Evolutionary conservation across 2,329 filamentous ascomycete species (phyloP).

Genomic region (Tolypocladium nubicola): DNA sequence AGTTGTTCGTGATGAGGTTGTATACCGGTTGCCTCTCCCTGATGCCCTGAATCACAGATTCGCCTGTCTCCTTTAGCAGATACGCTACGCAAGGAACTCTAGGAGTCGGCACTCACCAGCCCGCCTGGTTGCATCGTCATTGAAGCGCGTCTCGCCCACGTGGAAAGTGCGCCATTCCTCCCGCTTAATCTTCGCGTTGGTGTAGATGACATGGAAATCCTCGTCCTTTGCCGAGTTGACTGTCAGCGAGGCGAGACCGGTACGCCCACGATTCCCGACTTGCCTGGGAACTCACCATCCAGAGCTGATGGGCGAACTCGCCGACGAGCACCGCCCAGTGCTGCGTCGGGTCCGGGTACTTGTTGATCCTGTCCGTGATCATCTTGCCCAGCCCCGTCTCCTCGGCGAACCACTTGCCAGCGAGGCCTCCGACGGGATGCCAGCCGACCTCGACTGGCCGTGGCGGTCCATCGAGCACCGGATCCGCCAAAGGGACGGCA

Average conservation of each 20-base stretch:
- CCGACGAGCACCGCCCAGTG: slow-evolving; percentile 50
- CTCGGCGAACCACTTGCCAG: slow-evolving; percentile 49
- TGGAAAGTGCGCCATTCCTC: slow-evolving; percentile 40
- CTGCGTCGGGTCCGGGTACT: slow-evolving; percentile 48
- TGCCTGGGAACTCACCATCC: slow-evolving; percentile 35
- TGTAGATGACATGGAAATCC: slow-evolving; percentile 45
- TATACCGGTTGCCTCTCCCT: slow-evolving; percentile 37
- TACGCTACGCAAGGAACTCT: too few species aligned
- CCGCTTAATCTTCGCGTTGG: slow-evolving; percentile 33
- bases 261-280: not conserved
- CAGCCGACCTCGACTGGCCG: slow-evolving; percentile 41
- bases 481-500: slow-evolving; percentile 16
- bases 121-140: slow-evolving; percentile 40
- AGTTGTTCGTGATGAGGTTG: slow-evolving; percentile 51
- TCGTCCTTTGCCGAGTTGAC: slow-evolving; percentile 30
- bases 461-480: slow-evolving; percentile 16
- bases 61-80: slow-evolving; percentile 21
- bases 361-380: slow-evolving; percentile 43
- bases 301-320: slow-evolving; percentile 45
- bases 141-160: slow-evolving; percentile 42
- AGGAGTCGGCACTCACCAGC: slow-evolving; percentile 25
- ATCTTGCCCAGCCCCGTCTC: slow-evolving; percentile 42
- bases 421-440: slow-evolving; percentile 46
- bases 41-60: slow-evolving; percentile 42
- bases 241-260: not conserved